phyloP scores from a whole-genome alignment of 139 green algal species.

The Dunaliella sp. region DNA sequence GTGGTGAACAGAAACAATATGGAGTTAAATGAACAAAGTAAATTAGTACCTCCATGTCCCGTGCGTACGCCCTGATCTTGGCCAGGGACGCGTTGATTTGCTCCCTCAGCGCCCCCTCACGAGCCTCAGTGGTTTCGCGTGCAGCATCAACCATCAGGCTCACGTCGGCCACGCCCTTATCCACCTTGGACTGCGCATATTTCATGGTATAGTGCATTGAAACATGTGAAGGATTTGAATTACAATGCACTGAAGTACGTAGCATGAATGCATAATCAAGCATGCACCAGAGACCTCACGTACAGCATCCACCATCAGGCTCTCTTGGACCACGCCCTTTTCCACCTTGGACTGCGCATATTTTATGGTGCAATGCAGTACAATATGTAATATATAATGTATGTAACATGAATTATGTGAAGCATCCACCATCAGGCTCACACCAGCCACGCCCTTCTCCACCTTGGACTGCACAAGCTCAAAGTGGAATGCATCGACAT shows the following conservation, averaged over 20 bases:
- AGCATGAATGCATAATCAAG: conserved; percentile 1
- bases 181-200: conserved; percentile 9
- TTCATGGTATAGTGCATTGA: too few relatives aligned
- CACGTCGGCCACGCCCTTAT: conserved; percentile 25
- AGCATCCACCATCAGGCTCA: conserved; percentile 37
- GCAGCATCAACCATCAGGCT: conserved; percentile 30
- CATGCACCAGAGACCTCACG: not conserved
- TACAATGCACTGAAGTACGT: not conserved
- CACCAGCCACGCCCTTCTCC: conserved; percentile 18
- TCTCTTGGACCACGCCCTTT: conserved; percentile 20
- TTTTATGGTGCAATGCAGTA: too few relatives aligned
- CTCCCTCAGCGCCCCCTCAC: conserved; percentile 37
- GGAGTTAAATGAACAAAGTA: too few relatives aligned
- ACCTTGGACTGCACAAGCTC: conserved; percentile 8
- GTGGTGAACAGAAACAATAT: too few relatives aligned
- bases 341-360: conserved; percentile 10
- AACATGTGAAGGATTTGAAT: not conserved
- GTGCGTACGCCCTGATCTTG: conserved; percentile 33
- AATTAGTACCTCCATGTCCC: conserved; percentile 47
- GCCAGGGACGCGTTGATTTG: conserved; percentile 46
- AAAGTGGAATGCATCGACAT: too few relatives aligned
- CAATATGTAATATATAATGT: too few relatives aligned
- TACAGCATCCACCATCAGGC: conserved; percentile 35
- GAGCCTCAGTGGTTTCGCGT: conserved; percentile 25
- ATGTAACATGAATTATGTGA: too few relatives aligned